phyloP scores from a whole-genome alignment of 1,139 yeast genomes.

The Geotrichum cucujoidarum region DNA sequence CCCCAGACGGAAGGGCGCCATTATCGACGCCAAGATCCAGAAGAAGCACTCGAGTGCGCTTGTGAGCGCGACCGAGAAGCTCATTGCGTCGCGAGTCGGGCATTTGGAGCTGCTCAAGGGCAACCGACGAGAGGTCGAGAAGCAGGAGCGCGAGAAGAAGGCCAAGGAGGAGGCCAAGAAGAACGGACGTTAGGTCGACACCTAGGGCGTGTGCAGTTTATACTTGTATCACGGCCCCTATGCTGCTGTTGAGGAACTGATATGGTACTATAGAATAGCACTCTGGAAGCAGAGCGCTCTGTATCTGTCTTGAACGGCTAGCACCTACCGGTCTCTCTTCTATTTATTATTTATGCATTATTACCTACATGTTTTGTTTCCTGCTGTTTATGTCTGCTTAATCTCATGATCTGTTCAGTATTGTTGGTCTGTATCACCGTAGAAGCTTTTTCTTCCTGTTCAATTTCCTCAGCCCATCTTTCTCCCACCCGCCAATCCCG shows the following conservation, averaged over 20 bases:
- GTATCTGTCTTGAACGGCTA: too few species aligned
- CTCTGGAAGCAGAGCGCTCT: too few species aligned
- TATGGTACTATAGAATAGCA: too few species aligned
- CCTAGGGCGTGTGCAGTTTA: too few species aligned
- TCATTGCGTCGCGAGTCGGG: conserved; percentile 88
- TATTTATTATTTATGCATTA: too few species aligned
- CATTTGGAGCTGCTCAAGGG: conserved; percentile 90
- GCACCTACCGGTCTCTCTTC: too few species aligned
- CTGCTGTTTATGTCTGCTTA: too few species aligned
- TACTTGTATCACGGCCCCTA: too few species aligned
- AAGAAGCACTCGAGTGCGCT: conserved; percentile 65
- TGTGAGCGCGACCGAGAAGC: conserved; percentile 70
- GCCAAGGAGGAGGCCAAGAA: conserved; percentile 16
- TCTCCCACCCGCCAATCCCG: neutral
- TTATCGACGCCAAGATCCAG: conserved; percentile 42
- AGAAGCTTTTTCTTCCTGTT: too few species aligned
- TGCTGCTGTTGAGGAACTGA: too few species aligned
- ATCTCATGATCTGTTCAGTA: neutral
- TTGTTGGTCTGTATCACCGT: conserved; percentile 1
- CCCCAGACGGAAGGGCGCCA: conserved; percentile 55
- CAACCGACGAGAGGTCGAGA: conserved; percentile 78
- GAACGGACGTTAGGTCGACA: too few species aligned
- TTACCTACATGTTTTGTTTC: too few species aligned
- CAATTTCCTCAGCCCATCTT: neutral
- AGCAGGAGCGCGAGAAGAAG: conserved; percentile 36